phyloP scores from a whole-genome alignment of 108 stramenopile species.

The Asterionellopsis glacialis region DNA sequence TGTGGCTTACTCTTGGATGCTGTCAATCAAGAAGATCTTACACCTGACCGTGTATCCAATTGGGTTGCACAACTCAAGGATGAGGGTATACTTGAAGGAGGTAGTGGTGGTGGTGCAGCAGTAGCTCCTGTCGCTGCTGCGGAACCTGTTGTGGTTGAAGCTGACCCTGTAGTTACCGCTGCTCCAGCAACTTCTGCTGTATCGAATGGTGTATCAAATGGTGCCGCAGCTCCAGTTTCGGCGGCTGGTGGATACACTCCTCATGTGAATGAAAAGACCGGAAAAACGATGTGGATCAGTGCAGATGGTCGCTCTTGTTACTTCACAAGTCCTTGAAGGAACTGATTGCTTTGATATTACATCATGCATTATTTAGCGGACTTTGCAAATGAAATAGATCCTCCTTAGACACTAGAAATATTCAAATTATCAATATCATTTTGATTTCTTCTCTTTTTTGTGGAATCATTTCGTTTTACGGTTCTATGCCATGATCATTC shows the following conservation, averaged over 20 bases:
- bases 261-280: constrained; percentile 57
- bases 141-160: constrained; percentile 9
- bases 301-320: constrained; percentile 47
- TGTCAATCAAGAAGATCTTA: constrained; percentile 83
- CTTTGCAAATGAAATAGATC: constrained; percentile 6
- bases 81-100: constrained; percentile 69
- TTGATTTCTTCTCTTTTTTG: no score
- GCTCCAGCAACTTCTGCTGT: constrained; percentile 6
- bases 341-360: no score
- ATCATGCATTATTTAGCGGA: constrained; percentile 10
- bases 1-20: constrained; percentile 78
- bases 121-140: neutral
- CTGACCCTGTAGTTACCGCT: neutral
- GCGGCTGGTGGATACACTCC: constrained; percentile 33
- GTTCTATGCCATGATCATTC: no score
- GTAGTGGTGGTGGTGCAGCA: constrained; percentile 15
- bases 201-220: no score
- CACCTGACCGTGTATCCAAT: constrained; percentile 56
- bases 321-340: no score
- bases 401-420: neutral
- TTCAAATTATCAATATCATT: no score
- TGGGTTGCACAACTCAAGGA: constrained; percentile 72
- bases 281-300: constrained; percentile 75
- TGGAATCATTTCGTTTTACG: no score
- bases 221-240: no score